Conservation (phyloP, 495 filamentous ascomycete species). For the Neurospora sp. region DNA sequence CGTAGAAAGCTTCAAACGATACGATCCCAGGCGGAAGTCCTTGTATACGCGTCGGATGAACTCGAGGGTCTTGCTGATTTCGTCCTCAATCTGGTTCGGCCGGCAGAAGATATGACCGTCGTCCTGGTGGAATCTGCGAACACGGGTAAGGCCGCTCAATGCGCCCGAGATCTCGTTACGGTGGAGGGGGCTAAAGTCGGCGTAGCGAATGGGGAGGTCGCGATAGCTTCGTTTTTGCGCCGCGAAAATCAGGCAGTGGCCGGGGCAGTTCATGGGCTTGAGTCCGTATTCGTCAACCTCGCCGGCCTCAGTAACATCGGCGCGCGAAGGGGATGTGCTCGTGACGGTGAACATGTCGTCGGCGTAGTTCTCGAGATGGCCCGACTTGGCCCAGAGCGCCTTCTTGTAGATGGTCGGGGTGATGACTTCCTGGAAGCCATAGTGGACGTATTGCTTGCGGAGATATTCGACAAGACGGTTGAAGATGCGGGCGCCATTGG, state of each 20-base stretch:
- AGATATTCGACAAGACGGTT: conserved; percentile 81
- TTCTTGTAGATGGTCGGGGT: conserved; percentile 93
- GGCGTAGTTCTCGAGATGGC: conserved; percentile 89
- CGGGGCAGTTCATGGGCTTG: conserved; percentile 97
- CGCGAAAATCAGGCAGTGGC: conserved; percentile 81
- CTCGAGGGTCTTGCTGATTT: conserved; percentile 68
- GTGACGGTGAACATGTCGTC: conserved; percentile 92
- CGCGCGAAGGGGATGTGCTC: conserved; percentile 36
- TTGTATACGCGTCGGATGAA: conserved; percentile 74
- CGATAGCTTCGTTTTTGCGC: conserved; percentile 63
- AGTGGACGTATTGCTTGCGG: conserved; percentile 74
- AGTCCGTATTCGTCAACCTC: conserved; percentile 77
- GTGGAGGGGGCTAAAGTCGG: conserved; percentile 87
- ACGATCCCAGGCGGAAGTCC: conserved; percentile 62
- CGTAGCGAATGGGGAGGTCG: conserved; percentile 81
- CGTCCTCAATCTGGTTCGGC: conserved; percentile 67
- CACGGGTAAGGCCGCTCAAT: conserved; percentile 75
- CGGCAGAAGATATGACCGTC: conserved; percentile 94
- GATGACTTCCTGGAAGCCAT: conserved; percentile 85
- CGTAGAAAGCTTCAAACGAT: conserved; percentile 72
- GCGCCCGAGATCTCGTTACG: conserved; percentile 84
- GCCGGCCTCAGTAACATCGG: conserved; percentile 25
- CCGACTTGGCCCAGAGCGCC: conserved; percentile 78
- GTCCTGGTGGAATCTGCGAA: conserved; percentile 91
- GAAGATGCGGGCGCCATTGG: conserved; percentile 76